Evolutionary conservation across 352 stramenopile species (phyloP).

Genomic region (Phytophthora constricta): DNA sequence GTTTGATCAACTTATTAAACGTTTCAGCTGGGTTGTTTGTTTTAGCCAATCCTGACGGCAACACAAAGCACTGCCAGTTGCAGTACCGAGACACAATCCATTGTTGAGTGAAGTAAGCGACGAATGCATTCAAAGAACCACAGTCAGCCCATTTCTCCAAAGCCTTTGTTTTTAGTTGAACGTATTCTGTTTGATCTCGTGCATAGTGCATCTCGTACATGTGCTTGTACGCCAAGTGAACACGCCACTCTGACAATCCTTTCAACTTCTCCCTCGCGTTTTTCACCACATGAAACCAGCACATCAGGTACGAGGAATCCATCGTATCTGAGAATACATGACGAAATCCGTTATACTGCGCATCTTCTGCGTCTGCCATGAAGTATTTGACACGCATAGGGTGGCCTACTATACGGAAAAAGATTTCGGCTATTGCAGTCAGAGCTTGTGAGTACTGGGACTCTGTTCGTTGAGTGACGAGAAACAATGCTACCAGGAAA

Average conservation of each 20-base stretch:
- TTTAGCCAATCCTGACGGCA: conserved; percentile 20
- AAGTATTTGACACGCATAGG: not conserved
- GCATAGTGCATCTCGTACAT: conserved; percentile 28
- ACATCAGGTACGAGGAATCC: not conserved
- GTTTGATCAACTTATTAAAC: conserved; percentile 31
- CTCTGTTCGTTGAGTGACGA: not conserved
- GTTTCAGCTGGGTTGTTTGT: conserved; percentile 33
- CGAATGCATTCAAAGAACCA: not conserved
- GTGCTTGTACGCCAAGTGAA: not conserved
- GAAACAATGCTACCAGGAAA: not conserved
- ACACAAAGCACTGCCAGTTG: conserved; percentile 12
- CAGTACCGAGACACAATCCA: conserved; percentile 6
- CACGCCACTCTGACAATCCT: not conserved
- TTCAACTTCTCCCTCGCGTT: not conserved
- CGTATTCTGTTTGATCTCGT: not conserved
- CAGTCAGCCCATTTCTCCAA: conserved; percentile 3
- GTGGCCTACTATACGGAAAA: not conserved
- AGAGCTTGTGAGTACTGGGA: not conserved
- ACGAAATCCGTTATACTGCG: not conserved
- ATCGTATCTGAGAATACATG: too few species aligned
- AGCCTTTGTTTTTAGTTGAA: not conserved
- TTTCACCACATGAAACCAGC: not conserved
- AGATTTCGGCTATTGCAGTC: too few species aligned
- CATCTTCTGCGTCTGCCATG: not conserved
- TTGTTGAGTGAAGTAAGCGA: not conserved